phyloP scores from a whole-genome alignment of 345 rosid genomes.

The Schrenkiella parvula region DNA sequence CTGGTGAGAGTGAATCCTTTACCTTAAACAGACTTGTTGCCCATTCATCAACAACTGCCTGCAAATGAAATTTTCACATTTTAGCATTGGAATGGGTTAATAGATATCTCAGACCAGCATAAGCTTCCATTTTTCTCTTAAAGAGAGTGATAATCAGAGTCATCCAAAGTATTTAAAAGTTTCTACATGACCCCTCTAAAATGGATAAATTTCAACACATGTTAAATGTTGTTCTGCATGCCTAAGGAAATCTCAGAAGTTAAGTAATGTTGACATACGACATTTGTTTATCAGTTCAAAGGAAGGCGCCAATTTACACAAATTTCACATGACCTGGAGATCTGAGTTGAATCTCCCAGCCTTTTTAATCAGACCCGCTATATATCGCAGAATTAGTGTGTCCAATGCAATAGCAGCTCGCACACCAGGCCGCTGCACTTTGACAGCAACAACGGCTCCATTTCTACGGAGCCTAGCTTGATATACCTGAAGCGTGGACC shows the following conservation, averaged over 20 bases:
- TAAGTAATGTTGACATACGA: background rate
- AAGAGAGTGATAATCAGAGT: slow-evolving; percentile 1
- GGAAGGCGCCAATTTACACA: background rate
- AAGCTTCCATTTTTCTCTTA: background rate
- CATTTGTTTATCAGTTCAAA: background rate
- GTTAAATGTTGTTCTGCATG: background rate
- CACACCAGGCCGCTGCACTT: slow-evolving; percentile 96
- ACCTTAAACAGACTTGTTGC: slow-evolving; percentile 95
- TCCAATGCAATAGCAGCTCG: slow-evolving; percentile 90
- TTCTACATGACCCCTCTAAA: background rate
- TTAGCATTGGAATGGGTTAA: slow-evolving; percentile 13
- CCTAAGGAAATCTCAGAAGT: background rate
- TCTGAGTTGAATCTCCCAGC: slow-evolving; percentile 75
- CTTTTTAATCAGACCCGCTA: slow-evolving; percentile 69
- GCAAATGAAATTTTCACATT: slow-evolving; percentile 35
- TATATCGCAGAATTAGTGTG: slow-evolving; percentile 69
- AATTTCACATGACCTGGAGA: slow-evolving; percentile 56
- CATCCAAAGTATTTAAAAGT: background rate
- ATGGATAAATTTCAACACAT: slow-evolving; percentile 6
- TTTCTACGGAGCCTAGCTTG: slow-evolving; percentile 73
- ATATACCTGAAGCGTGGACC: slow-evolving; percentile 60
- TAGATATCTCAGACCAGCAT: too few relatives aligned
- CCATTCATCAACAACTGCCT: slow-evolving; percentile 97
- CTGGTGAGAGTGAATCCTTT: slow-evolving; percentile 13
- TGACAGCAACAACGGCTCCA: slow-evolving; percentile 76